Base-by-base conservation (phyloP, 345 rosid species). In the Xanthoceras sorbifolium region DNA sequence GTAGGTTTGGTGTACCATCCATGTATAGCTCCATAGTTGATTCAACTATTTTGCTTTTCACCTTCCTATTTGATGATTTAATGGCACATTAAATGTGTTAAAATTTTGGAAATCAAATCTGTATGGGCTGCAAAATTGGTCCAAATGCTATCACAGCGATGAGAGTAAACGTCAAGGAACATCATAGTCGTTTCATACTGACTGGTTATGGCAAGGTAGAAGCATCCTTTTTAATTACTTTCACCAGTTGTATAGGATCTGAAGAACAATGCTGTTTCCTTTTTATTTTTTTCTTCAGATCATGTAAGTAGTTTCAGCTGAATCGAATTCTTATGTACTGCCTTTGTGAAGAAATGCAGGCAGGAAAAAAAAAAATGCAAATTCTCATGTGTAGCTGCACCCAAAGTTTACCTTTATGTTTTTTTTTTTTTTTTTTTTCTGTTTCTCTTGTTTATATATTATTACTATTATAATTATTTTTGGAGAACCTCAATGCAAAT, bases 11-110 rank as follows among this genome's bases (percentile, higher is more conserved):
- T 64, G 38, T 59, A 23, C 65, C 26, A 20, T 78, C 63, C 14
- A 8, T 66, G 79, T 73, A 73, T 62, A 78, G 82, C 74, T 55
- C 40, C 64, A 40, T 63, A 14, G 62, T 46, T 38, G 15, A 22
- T 38, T 22, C 14, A 60, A 73, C 3, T 32, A 17, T 22, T 14
- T 46, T 25, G 40, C 68, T 44, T 3, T 10, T 6, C 25, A 26
- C 67, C 70, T 3, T 38, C 54, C 46, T 52, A 38, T 31, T 34
- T 22, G 60, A 63, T 28, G 31, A 40, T 61, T 29, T 62, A 40
- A 61, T 61, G 18, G 55, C 11, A 11, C 12, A 73, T 42, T 42
- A 57, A 29, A 54, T 0, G 29, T 50, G n/a, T 34, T 40, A 25
- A 64, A 73, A 26, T 46, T 40, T 32, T 50, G 61, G 50, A 32